phyloP scores from a whole-genome alignment of 331 rosid genomes.

The Ulmus americana region DNA sequence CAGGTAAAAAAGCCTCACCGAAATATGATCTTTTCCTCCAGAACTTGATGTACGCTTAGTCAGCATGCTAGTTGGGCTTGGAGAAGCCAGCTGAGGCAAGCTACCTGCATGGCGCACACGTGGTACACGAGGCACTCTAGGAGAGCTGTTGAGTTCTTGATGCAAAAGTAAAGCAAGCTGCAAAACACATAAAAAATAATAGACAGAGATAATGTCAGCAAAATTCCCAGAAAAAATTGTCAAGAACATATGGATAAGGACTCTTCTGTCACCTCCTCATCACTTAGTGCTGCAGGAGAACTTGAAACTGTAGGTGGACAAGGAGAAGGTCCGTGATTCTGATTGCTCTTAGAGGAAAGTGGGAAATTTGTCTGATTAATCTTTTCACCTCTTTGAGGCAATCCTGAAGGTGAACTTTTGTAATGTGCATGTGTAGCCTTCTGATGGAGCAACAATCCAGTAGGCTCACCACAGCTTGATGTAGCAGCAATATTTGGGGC shows the following conservation, averaged over 20 bases:
- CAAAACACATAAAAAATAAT: slow-evolving; percentile 9
- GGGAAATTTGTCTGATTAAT: slow-evolving; percentile 49
- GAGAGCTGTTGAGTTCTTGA: slow-evolving; percentile 96
- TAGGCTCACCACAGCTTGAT: slow-evolving; percentile 43
- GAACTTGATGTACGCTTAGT: slow-evolving; percentile 64
- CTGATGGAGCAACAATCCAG: slow-evolving; percentile 43
- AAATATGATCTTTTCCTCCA: slow-evolving; percentile 70
- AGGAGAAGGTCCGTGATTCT: slow-evolving; percentile 44
- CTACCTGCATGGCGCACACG: slow-evolving; percentile 74
- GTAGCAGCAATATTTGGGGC: slow-evolving; percentile 35
- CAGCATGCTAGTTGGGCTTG: slow-evolving; percentile 67
- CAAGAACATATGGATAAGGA: slow-evolving; percentile 5
- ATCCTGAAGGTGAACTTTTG: slow-evolving; percentile 50
- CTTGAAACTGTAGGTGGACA: slow-evolving; percentile 55
- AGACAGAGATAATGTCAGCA: slow-evolving; percentile 17
- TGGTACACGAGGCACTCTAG: slow-evolving; percentile 97
- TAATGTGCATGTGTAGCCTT: slow-evolving; percentile 51
- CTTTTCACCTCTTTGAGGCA: slow-evolving; percentile 64
- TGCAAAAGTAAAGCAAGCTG: slow-evolving; percentile 91
- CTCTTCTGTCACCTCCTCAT: slow-evolving; percentile 72
- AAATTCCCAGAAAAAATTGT: slow-evolving; percentile 4
- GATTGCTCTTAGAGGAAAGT: slow-evolving; percentile 62
- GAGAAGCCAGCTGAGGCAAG: slow-evolving; percentile 75
- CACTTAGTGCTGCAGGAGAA: slow-evolving; percentile 65
- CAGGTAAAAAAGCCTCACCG: slow-evolving; percentile 37